phyloP scores from a whole-genome alignment of 2,329 filamentous ascomycete genomes.

The Orbilia oligospora region DNA sequence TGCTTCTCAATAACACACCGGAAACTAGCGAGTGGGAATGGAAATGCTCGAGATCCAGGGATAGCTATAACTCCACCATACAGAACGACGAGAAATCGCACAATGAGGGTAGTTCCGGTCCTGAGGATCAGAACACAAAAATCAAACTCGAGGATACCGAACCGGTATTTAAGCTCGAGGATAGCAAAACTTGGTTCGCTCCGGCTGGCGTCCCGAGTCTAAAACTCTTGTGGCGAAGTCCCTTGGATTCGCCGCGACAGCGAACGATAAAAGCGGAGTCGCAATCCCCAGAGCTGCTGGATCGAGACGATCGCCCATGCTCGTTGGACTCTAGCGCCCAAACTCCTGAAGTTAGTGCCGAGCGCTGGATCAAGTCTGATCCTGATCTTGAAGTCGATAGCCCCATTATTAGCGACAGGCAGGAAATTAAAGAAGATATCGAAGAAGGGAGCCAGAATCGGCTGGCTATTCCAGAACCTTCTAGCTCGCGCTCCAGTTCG shows the following conservation, averaged over 20 bases:
- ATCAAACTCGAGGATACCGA: constrained; percentile 22
- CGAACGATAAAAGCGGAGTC: constrained; percentile 3
- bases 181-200: constrained; percentile 3
- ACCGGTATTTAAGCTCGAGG: constrained; percentile 13
- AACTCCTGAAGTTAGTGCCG: neutral
- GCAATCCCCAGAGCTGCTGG: neutral
- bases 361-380: neutral
- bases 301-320: neutral
- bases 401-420: neutral
- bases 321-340: neutral
- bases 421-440: neutral
- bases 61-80: constrained; percentile 7
- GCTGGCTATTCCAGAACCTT: neutral
- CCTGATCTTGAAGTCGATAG: neutral
- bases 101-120: neutral
- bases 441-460: neutral
- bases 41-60: neutral
- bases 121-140: neutral
- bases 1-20: constrained; percentile 19
- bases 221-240: neutral
- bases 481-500: neutral
- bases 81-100: neutral
- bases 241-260: neutral
- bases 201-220: neutral
- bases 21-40: neutral